A percentile compares a stretch with the other conserved stretches of the same genome.
phyloP scores from a whole-genome alignment of 139 green algal genomes.

The Auxenochlorella protothecoides region DNA sequence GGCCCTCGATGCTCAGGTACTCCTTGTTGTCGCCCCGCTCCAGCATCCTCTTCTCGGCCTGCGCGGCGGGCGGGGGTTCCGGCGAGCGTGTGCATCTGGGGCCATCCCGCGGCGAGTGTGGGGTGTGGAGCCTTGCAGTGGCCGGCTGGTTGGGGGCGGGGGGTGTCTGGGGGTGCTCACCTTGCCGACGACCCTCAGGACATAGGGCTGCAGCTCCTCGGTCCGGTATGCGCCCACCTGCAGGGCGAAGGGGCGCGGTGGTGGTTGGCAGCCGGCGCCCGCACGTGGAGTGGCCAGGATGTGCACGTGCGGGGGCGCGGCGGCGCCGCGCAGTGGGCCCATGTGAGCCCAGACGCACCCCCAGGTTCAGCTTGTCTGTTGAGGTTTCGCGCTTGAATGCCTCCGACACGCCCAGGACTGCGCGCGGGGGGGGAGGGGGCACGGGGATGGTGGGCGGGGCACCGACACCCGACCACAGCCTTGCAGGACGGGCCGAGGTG shows the following conservation, averaged over 20 bases:
- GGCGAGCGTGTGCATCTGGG: too few relatives aligned
- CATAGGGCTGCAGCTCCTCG: constrained; percentile 90
- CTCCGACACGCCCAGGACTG: constrained; percentile 89
- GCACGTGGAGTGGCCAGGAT: not conserved
- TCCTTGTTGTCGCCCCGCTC: not conserved
- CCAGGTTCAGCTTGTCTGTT: constrained; percentile 90
- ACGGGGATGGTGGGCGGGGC: not conserved
- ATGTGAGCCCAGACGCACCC: constrained; percentile 15
- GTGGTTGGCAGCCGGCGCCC: not conserved
- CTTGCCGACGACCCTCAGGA: constrained; percentile 86
- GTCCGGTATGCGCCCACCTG: constrained; percentile 86
- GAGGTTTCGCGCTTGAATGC: constrained; percentile 72
- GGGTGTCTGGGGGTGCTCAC: constrained; percentile 8
- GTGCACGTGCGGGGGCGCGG: not conserved
- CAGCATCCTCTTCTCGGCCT: too few relatives aligned
- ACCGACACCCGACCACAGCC: not conserved
- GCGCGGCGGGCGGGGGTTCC: too few relatives aligned
- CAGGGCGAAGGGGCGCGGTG: not conserved
- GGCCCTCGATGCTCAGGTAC: constrained; percentile 39
- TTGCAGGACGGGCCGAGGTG: not conserved
- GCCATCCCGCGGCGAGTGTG: too few relatives aligned
- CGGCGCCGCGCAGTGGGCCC: not conserved
- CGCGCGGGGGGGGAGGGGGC: constrained; percentile 55
- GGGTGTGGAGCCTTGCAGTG: too few relatives aligned
- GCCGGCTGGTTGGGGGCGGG: too few relatives aligned